These are phyloP conservation scores for Galerina marginata DNA, from an alignment of 768 basidiomycete species.

Conservation along the genomic window DNA sequence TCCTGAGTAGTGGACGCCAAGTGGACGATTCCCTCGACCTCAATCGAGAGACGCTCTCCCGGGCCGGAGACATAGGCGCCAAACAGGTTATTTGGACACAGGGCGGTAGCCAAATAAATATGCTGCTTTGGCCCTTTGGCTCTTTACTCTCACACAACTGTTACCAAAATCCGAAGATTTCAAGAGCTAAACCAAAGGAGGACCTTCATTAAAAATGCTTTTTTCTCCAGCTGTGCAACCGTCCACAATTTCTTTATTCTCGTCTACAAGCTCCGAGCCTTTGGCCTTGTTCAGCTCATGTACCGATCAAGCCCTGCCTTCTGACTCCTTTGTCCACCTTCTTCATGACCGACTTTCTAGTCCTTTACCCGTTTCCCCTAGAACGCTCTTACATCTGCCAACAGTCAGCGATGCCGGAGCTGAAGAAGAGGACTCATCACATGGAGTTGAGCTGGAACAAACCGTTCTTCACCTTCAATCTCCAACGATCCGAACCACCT, in stretches of 20 bases:
- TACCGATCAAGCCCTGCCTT: conserved; percentile 53
- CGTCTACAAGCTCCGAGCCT: conserved; percentile 70
- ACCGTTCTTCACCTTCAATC: conserved; percentile 83
- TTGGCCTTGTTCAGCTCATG: conserved; percentile 57
- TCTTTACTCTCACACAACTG: too few relatives aligned
- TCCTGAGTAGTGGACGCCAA: not conserved
- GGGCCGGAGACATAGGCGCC: too few relatives aligned
- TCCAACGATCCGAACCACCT: conserved; percentile 71
- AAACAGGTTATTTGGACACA: not conserved
- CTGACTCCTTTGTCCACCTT: conserved; percentile 70
- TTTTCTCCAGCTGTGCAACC: conserved; percentile 59
- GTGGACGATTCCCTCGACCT: not conserved
- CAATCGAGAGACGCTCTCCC: not conserved
- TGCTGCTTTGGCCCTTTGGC: too few relatives aligned
- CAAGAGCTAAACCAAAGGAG: not conserved
- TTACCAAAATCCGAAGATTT: too few relatives aligned
- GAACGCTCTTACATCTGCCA: conserved; percentile 50
- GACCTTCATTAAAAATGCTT: not conserved
- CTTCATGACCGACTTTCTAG: conserved; percentile 61
- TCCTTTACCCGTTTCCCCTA: conserved; percentile 55
- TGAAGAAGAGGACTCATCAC: conserved; percentile 31
- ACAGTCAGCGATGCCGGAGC: conserved; percentile 23
- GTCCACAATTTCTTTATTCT: conserved; percentile 71
- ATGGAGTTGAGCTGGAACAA: conserved; percentile 53
- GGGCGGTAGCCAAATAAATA: not conserved